These are phyloP conservation scores for Penicillium argentinense DNA, from an alignment of 495 filamentous ascomycete species.

Conservation along the genomic window DNA sequence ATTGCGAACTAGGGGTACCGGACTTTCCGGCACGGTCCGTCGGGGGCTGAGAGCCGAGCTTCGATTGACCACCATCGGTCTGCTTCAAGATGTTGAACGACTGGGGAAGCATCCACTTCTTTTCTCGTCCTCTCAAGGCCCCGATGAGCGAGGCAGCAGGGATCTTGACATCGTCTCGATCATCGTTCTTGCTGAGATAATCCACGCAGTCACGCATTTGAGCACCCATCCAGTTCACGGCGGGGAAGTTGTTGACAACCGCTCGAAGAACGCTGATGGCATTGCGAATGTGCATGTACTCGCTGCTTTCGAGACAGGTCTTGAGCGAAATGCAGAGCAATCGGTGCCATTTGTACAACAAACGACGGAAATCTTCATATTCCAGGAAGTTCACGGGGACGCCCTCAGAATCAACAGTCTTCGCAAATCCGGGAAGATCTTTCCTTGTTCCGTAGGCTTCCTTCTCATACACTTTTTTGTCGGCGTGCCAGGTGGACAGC, in stretches of 20 bases:
- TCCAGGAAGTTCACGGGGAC: slow-evolving; percentile 67
- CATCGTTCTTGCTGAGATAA: slow-evolving; percentile 62
- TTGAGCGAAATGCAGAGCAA: slow-evolving; percentile 72
- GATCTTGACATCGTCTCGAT: slow-evolving; percentile 85
- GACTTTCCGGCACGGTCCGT: slow-evolving; percentile 33
- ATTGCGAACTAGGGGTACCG: slow-evolving; percentile 37
- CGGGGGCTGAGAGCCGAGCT: slow-evolving; percentile 18
- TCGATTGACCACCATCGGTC: slow-evolving; percentile 27
- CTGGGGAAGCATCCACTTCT: slow-evolving; percentile 83
- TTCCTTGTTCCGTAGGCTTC: slow-evolving; percentile 67
- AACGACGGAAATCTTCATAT: slow-evolving; percentile 80
- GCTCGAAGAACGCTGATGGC: slow-evolving; percentile 88
- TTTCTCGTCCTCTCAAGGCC: slow-evolving; percentile 74
- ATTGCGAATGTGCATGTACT: slow-evolving; percentile 98
- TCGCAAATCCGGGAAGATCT: slow-evolving; percentile 68
- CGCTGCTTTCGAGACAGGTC: slow-evolving; percentile 70
- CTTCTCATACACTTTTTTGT: slow-evolving; percentile 73
- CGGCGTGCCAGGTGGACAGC: slow-evolving; percentile 78
- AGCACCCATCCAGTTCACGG: slow-evolving; percentile 82
- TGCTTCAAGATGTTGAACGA: slow-evolving; percentile 55
- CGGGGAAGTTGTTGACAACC: slow-evolving; percentile 76
- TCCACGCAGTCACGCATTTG: slow-evolving; percentile 68
- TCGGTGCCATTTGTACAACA: slow-evolving; percentile 89
- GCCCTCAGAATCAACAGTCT: slow-evolving; percentile 59
- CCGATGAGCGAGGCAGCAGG: slow-evolving; percentile 82